Evolutionary conservation across 768 basidiomycete species (phyloP).

Genomic region (Leucocoprinus sp.): DNA sequence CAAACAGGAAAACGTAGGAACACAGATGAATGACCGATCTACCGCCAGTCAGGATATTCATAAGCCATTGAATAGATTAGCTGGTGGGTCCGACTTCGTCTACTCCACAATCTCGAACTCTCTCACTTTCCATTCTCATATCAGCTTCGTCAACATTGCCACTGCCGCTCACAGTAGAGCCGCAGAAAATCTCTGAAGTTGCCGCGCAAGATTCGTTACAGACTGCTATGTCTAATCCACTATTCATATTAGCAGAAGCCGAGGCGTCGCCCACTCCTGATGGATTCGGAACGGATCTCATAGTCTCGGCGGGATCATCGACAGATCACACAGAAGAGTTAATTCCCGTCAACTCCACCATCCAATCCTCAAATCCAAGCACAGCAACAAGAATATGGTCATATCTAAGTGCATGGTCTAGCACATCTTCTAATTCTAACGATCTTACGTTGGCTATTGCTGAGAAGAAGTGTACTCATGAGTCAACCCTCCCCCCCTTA

Average conservation of each 20-base stretch:
- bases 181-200: neutral
- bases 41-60: no score
- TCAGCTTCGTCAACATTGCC: slow-evolving; percentile 1
- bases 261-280: neutral
- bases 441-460: neutral
- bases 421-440: slow-evolving; percentile 2
- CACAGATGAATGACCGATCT: no score
- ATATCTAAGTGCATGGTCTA: slow-evolving; percentile 6
- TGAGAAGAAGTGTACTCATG: neutral
- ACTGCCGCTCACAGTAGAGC: slow-evolving; percentile 3
- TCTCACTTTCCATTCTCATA: slow-evolving; percentile 5
- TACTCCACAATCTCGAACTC: neutral
- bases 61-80: no score
- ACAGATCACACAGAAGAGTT: no score
- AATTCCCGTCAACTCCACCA: neutral
- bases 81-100: neutral
- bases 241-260: neutral
- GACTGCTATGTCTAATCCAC: slow-evolving; percentile 3
- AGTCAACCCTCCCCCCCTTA: slow-evolving; percentile 1
- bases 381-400: neutral
- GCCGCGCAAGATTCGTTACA: slow-evolving; percentile 9
- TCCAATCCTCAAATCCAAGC: neutral
- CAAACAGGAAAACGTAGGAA: no score
- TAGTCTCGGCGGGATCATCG: neutral
- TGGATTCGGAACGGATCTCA: neutral